Base-by-base conservation (phyloP, 129 eudicot genomes). In the Pseudognaphalium luteoalbum region DNA sequence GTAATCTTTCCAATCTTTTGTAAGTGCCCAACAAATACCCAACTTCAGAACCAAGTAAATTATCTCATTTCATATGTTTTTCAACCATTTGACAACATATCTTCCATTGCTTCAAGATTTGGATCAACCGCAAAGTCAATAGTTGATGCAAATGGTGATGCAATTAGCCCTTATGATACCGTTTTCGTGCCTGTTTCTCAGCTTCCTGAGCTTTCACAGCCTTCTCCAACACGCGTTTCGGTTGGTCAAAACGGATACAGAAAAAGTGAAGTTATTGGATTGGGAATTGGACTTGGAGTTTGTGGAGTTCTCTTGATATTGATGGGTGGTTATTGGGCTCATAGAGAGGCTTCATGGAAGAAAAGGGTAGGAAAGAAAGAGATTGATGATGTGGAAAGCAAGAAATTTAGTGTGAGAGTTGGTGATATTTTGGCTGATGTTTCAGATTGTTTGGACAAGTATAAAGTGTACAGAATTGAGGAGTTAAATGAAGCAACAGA, bases 391-490 rank as follows among this genome's bases (percentile, higher is more conserved):
- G 77, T 52, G 79, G 75, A 44, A 73, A 68, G 68, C 58, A 80
- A 61, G 80, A 78, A 58, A 52, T 21, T 37, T 76, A 79, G 70
- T 66, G 78, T 75, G 77, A 84, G 81, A 72, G 80, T 82, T 68
- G 79, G 83, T 86, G 77, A 44, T 11, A 44, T 94, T 65, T 74
- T 94, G 91, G 92, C 89, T 54, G 98, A 94, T 87, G 97, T 94
- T 70, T 87, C 98, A 16, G 96, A 90, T 33, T 85, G 91, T 44
- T 89, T 91, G 84, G 98, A 94, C 76, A 94, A 94, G 81, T 94
- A 94, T 68, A 89, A 80, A 82, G 90, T 94, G 71, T 91, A 80
- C 84, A 86, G 70, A 7, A 75, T 87, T 52, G 91, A 86, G 16
- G 96, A 94, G 37, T 71, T 94, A 75, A 82, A 54, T 50, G 86